Evolutionary conservation across 176 grass and related monocot genomes (phyloP).

Genomic region (Panicum miliaceum): DNA sequence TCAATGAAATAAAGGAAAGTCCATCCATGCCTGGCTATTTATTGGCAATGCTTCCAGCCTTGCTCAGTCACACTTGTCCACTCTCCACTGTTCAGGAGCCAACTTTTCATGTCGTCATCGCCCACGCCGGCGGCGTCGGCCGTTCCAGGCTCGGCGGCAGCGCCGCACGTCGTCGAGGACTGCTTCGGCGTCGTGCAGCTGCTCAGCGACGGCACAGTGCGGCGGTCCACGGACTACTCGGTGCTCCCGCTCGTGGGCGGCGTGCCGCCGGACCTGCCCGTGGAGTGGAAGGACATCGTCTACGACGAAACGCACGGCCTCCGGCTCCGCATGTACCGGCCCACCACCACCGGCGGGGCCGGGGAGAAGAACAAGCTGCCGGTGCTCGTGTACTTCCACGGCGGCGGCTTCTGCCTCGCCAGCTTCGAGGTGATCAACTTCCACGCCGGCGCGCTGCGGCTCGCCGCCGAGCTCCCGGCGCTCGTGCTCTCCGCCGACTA

Average conservation of each 20-base stretch:
- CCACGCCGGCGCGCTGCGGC: conserved; percentile 50
- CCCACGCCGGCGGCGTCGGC: background rate
- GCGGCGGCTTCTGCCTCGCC: conserved; percentile 63
- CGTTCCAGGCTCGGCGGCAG: background rate
- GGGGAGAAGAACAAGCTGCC: conserved; percentile 36
- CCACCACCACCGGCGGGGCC: background rate
- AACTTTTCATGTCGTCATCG: background rate
- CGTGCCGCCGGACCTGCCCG: conserved; percentile 38
- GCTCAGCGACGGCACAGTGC: conserved; percentile 56
- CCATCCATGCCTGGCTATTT: background rate
- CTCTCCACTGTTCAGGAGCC: no score
- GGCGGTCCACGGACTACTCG: conserved; percentile 34
- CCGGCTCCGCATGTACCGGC: conserved; percentile 53
- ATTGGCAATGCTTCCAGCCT: background rate
- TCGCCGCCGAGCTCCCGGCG: conserved; percentile 52
- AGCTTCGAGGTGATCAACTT: conserved; percentile 32
- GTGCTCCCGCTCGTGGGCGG: background rate
- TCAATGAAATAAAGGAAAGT: background rate
- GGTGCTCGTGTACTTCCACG: conserved; percentile 60
- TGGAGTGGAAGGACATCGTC: conserved; percentile 62
- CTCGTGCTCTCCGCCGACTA: conserved; percentile 71
- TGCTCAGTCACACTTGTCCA: background rate
- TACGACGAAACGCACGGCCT: conserved; percentile 34
- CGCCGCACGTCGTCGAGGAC: conserved; percentile 54
- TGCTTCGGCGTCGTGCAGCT: conserved; percentile 56